Evolutionary conservation across 164 flowering plant genomes (phyloP).

Genomic region (Chimonanthus salicifolius): DNA sequence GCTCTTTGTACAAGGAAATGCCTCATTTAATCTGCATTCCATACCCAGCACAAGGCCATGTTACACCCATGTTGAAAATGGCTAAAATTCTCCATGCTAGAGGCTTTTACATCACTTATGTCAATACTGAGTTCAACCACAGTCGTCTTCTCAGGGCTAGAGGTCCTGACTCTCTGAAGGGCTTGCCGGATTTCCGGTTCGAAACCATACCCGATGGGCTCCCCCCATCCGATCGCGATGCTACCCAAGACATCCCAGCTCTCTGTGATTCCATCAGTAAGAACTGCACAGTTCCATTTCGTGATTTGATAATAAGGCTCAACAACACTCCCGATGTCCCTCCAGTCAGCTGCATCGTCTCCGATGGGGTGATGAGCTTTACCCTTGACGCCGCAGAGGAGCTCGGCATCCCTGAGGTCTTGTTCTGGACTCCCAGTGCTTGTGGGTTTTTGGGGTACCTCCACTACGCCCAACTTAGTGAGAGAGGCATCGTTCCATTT

Average conservation of each 20-base stretch:
- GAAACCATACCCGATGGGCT: conserved; percentile 34
- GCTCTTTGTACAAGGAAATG: not conserved
- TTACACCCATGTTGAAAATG: conserved; percentile 5
- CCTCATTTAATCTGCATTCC: conserved; percentile 4
- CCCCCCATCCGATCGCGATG: conserved; percentile 30
- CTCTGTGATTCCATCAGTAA: conserved; percentile 21
- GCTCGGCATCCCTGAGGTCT: conserved; percentile 8
- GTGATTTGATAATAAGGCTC: conserved; percentile 1
- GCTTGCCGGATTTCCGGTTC: conserved; percentile 28
- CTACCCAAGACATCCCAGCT: conserved; percentile 31
- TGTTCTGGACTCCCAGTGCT: conserved; percentile 14
- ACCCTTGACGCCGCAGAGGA: conserved; percentile 9
- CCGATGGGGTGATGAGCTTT: conserved; percentile 10
- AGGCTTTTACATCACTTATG: conserved; percentile 29
- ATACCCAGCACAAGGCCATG: conserved; percentile 8
- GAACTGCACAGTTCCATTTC: conserved; percentile 1
- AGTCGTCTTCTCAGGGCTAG: conserved; percentile 10
- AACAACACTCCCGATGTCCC: not conserved
- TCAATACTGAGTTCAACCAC: conserved; percentile 18
- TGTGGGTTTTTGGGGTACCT: conserved; percentile 8
- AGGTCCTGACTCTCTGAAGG: conserved; percentile 10
- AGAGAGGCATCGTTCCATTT: conserved; percentile 7
- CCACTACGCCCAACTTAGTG: not conserved
- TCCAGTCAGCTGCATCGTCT: conserved; percentile 10
- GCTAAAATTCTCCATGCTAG: conserved; percentile 17